Conservation (phyloP, 441 rosid genomes). For the Mallotus repandus region DNA sequence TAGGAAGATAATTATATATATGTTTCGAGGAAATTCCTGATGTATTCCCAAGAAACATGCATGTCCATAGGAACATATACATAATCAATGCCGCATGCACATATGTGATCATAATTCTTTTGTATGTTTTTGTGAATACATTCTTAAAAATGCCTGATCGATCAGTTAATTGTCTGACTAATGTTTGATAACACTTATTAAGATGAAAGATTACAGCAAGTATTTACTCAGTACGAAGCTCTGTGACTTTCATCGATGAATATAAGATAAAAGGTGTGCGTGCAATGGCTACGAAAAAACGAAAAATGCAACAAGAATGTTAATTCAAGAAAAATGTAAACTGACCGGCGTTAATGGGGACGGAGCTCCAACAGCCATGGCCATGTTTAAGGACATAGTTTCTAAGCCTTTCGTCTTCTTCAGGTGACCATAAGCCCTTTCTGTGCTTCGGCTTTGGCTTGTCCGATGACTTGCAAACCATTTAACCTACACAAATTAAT, state of each 20-base stretch:
- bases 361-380: slow-evolving; percentile 91
- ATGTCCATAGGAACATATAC: background rate
- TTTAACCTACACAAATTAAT: background rate
- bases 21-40: background rate
- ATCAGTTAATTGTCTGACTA: too few species aligned
- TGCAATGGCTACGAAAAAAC: background rate
- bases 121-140: background rate
- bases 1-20: background rate
- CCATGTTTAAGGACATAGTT: slow-evolving; percentile 62
- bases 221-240: too few species aligned
- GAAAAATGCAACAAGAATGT: too few species aligned
- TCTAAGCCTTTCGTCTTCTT: slow-evolving; percentile 82
- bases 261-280: background rate
- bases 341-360: slow-evolving; percentile 78
- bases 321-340: background rate
- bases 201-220: too few species aligned
- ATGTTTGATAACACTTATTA: too few species aligned
- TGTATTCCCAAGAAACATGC: background rate
- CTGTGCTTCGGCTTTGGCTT: slow-evolving; percentile 68
- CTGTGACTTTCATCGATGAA: too few species aligned
- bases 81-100: background rate
- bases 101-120: background rate
- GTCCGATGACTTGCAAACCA: slow-evolving; percentile 40
- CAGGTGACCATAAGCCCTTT: slow-evolving; percentile 96
- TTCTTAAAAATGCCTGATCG: background rate